Percentiles rank a stretch among this genome's conserved stretches.
Conservation (phyloP, 495 filamentous ascomycete genomes). For the Hypoxylon intermedium region DNA sequence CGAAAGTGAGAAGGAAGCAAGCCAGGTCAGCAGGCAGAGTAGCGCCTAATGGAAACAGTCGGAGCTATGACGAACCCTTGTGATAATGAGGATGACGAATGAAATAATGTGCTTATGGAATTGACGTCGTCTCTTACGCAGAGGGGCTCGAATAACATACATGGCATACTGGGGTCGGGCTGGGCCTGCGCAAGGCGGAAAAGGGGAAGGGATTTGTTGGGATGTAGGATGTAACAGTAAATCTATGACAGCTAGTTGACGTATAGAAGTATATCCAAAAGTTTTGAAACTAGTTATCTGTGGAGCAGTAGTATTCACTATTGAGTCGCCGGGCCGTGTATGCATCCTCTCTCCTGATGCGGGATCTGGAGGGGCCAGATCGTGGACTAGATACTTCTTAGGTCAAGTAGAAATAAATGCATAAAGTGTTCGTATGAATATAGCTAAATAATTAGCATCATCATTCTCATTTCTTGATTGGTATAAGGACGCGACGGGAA, state of each 20-base stretch:
- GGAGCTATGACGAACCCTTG: conserved; percentile 11
- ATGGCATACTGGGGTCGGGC: background rate
- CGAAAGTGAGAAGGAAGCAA: background rate
- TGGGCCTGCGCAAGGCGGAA: background rate
- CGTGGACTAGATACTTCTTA: no score
- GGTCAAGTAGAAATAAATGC: no score
- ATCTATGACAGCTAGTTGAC: conserved; percentile 25
- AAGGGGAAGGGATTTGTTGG: conserved; percentile 7
- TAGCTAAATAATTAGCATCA: no score
- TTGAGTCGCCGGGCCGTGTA: background rate
- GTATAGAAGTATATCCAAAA: conserved; percentile 10
- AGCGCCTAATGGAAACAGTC: conserved; percentile 1
- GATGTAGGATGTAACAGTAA: conserved; percentile 28
- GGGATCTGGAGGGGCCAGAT: no score
- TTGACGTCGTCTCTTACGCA: background rate
- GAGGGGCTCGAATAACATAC: background rate
- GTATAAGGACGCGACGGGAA: no score
- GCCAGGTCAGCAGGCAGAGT: background rate
- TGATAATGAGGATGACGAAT: conserved; percentile 12
- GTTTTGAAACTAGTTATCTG: background rate
- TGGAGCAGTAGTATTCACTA: background rate
- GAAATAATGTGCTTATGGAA: conserved; percentile 14
- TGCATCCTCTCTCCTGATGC: no score
- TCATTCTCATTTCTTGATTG: no score
- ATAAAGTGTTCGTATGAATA: no score